Base-by-base conservation (phyloP, 2,329 filamentous ascomycete genomes). In the Thielaviopsis punctulata region DNA sequence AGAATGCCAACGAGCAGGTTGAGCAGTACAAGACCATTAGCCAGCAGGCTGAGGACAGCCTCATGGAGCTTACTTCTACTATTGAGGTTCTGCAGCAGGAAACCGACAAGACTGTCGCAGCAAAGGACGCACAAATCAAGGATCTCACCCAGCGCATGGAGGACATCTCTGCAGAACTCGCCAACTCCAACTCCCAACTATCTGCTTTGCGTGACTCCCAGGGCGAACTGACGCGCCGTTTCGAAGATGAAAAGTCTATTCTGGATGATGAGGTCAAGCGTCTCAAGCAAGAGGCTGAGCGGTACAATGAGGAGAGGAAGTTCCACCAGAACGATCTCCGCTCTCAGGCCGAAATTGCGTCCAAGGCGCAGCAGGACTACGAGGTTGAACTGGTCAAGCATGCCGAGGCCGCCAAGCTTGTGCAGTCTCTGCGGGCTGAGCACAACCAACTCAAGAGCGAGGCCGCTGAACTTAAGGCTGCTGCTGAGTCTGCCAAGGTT, bases 301-400 rank as follows among this genome's bases (percentile, higher is more conserved):
- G 84, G 51, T 82, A 90, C 63, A 74, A 80, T 55, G 84, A 87
- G 56, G 82, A 88, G 48, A 81, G 86, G 27, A 81, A 86, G 58
- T 87, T 84, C 62, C 85, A 95, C 62, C 86, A 93, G 62, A 84
- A 94, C 60, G 89, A 96, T 60, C 77, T 96, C 43, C 89, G 92
- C 56, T 82, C 86, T 0, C 92, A 98, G 65, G 89, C 90, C 24
- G 85, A 93, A 45, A 96, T 98, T 61, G 88, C 92, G 2, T 82
- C 87, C 51, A 85, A 87, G 64, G 88, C 92, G 3, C 92, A 98
- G 63, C 84, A 94, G 62, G 89, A 92, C 59, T 98, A 98, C 62
- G 93, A 98, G 65, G 82, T 82, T 57, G 92, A 98, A 64, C 75
- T 98, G 10, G 77, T 95, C 60, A 95, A 92, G 69, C 92, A 98